Base-by-base conservation (phyloP, 257 asterid genomes). In the Rubia yunnanensis region DNA sequence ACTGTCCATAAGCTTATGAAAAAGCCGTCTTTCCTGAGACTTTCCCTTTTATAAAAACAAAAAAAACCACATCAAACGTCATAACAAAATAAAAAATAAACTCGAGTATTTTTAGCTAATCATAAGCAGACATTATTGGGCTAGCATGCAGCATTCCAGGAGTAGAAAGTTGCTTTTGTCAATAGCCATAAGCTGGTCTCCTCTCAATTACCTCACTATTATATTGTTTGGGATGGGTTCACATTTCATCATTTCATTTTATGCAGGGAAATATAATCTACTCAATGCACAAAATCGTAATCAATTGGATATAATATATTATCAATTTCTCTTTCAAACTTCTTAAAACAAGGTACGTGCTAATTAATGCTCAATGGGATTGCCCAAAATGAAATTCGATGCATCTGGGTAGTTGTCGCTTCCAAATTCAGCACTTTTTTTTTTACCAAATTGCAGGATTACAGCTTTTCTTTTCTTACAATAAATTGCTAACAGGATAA, bases 131-230 rank as follows among this genome's bases (percentile, higher is more conserved):
- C 60, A 49, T 65, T 10, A 50, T 49, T 65, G 34, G 69, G 60
- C n/a, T 64, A 64, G 61, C 50, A 65, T 65, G 69, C 69, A 65
- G 32, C 34, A 65, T 30, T 65, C 31, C 49, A 65, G 24, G 48
- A 65, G 48, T 48, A 65, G 48, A 30, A 65, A 49, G 32, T 48
- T 41, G 60, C 60, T 64, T 64, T 64, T 28, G 30, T 48, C 35
- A 13, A 26, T 11, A 4, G 26, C 4, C 44, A 8, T 4, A 30
- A n/a, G 44, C 17, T 63, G 39, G 39, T 26, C 4, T 8, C 17
- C 23, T n/a, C 66, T 61, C 66, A 22, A 14, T 31, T 23, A 11
- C 35, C 4, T 24, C n/a, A 48, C 20, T 56, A 63, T 31, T 41
- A 15, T 41, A 30, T 14, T 14, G 22, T 67, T 35, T 67, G 18